Evolutionary conservation across 768 basidiomycete species (phyloP).

Genomic region (Pleurotus djamor): DNA sequence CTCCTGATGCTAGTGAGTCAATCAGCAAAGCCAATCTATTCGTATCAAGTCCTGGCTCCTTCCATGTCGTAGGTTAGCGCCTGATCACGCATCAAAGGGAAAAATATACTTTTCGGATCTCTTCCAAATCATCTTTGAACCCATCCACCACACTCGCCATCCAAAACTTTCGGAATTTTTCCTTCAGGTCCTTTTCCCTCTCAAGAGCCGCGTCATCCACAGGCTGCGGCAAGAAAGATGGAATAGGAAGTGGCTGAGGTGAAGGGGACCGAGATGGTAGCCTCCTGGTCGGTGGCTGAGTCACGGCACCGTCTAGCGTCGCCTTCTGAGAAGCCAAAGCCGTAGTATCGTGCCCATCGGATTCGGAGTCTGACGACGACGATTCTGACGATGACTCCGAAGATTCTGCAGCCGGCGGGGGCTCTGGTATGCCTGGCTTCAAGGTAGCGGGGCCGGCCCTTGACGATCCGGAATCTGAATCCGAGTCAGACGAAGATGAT

Average conservation of each 20-base stretch:
- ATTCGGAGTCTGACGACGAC: conserved; percentile 20
- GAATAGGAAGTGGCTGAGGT: conserved; percentile 44
- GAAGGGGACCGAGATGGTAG: conserved; percentile 39
- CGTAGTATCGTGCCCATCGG: conserved; percentile 18
- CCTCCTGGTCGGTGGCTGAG: conserved; percentile 9
- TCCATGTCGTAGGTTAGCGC: background rate
- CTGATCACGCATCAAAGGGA: background rate
- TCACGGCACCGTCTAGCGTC: no score
- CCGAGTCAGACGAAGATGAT: conserved; percentile 28
- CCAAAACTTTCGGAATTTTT: conserved; percentile 82
- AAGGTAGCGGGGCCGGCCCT: conserved; percentile 6
- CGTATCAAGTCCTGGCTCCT: conserved; percentile 66
- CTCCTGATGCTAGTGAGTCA: conserved; percentile 79
- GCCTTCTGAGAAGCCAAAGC: no score
- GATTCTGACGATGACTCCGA: conserved; percentile 5
- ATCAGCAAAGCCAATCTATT: conserved; percentile 74
- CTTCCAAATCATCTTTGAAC: conserved; percentile 82
- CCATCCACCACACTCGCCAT: conserved; percentile 81
- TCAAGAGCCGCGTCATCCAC: conserved; percentile 25
- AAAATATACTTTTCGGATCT: conserved; percentile 68
- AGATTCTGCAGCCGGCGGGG: background rate
- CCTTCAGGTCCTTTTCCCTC: conserved; percentile 55
- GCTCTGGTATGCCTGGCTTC: background rate
- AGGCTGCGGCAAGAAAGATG: conserved; percentile 51
- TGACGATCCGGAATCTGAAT: conserved; percentile 30